Conservation (phyloP, 106 monocot species). For the Dendrobium chrysotoxum region DNA sequence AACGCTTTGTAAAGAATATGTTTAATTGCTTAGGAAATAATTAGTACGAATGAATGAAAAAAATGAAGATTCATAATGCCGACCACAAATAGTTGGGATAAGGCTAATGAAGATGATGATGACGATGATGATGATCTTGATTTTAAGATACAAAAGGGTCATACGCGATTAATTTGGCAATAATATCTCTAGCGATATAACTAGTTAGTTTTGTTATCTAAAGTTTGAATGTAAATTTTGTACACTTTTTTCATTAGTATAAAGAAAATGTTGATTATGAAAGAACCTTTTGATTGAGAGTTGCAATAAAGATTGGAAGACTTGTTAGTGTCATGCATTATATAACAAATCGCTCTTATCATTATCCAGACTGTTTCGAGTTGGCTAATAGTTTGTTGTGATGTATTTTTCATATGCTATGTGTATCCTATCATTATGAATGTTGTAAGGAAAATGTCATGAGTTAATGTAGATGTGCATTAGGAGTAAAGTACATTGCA, state of each 20-base stretch:
- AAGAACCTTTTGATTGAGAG: background rate
- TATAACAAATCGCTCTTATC: background rate
- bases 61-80: background rate
- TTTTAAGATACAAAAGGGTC: background rate
- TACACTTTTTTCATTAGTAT: background rate
- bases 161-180: background rate
- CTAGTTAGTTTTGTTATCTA: background rate
- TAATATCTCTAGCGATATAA: background rate
- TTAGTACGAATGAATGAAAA: background rate
- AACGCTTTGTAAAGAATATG: background rate
- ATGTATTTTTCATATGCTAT: background rate
- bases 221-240: background rate
- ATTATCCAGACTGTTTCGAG: background rate
- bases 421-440: background rate
- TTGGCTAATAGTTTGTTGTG: background rate
- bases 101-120: background rate
- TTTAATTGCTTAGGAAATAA: background rate
- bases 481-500: background rate
- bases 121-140: background rate
- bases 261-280: background rate
- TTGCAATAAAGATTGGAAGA: background rate
- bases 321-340: background rate
- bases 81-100: background rate
- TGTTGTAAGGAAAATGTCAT: background rate
- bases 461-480: background rate